Percentiles rank a stretch among this genome's conserved stretches.
Conservation (phyloP, 2,329 filamentous ascomycete species). For the Hypoxylon sp. region DNA sequence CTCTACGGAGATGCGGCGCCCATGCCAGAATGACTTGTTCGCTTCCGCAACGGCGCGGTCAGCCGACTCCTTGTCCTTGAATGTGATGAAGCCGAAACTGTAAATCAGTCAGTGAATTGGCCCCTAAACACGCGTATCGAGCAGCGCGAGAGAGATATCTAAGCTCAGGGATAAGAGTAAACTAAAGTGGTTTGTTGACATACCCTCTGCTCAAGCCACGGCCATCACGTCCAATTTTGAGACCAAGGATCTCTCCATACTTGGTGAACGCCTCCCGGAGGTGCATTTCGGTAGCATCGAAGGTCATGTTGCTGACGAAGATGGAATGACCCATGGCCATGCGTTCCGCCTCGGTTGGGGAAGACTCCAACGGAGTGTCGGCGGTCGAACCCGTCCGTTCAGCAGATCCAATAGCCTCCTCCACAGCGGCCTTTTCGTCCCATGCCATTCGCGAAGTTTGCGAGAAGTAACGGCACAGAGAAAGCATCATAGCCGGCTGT, state of each 20-base stretch:
- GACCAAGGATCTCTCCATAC: slow-evolving; percentile 49
- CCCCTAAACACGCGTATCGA: not conserved
- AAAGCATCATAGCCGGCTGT: slow-evolving; percentile 41
- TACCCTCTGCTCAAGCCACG: slow-evolving; percentile 53
- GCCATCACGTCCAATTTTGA: slow-evolving; percentile 48
- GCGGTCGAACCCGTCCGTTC: slow-evolving; percentile 1
- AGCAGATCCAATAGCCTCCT: slow-evolving; percentile 23
- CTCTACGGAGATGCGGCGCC: slow-evolving; percentile 51
- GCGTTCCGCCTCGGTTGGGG: not conserved
- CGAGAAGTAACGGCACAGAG: slow-evolving; percentile 50
- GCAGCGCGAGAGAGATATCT: not conserved
- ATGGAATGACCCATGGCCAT: slow-evolving; percentile 54
- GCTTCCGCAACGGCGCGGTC: slow-evolving; percentile 46
- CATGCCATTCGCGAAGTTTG: slow-evolving; percentile 48
- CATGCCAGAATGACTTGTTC: slow-evolving; percentile 53
- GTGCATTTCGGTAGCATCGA: slow-evolving; percentile 73
- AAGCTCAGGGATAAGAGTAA: not conserved
- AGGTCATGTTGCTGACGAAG: slow-evolving; percentile 78
- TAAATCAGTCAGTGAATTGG: slow-evolving; percentile 31
- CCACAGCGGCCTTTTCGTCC: slow-evolving; percentile 34
- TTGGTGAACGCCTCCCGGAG: slow-evolving; percentile 70
- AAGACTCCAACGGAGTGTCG: not conserved
- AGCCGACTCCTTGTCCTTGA: slow-evolving; percentile 31
- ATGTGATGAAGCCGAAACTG: slow-evolving; percentile 53
- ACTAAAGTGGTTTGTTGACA: slow-evolving; percentile 32